Evolutionary conservation across 108 stramenopile species (phyloP).

Genomic region (Fragilaria radians): DNA sequence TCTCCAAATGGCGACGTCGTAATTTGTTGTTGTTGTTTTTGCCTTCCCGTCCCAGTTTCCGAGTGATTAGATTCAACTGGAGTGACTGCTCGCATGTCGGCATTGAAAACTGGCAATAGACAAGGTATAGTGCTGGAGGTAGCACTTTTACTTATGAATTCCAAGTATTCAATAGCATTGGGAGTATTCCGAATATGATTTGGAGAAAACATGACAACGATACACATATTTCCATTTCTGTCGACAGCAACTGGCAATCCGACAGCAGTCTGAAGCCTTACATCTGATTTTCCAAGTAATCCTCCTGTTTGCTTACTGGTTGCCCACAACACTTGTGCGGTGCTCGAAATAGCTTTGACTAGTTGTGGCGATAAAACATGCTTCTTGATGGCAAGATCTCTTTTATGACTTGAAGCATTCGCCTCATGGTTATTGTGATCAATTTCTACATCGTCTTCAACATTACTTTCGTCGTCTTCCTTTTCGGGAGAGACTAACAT

Average conservation of each 20-base stretch:
- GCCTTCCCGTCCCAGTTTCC: background rate
- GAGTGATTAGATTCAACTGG: conserved; percentile 4
- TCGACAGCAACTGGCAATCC: conserved; percentile 93
- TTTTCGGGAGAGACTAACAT: conserved; percentile 70
- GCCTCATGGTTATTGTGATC: no score
- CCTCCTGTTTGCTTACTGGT: conserved; percentile 82
- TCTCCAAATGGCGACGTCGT: conserved; percentile 35
- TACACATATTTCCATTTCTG: conserved; percentile 78
- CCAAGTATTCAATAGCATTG: conserved; percentile 81
- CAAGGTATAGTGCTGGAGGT: conserved; percentile 68
- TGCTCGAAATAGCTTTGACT: conserved; percentile 87
- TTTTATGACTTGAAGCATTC: background rate
- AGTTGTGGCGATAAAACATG: conserved; percentile 85
- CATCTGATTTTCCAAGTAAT: conserved; percentile 85
- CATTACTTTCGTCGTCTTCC: conserved; percentile 30
- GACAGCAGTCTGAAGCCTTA: conserved; percentile 94
- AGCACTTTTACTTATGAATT: conserved; percentile 73
- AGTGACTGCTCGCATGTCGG: conserved; percentile 19
- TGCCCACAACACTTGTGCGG: conserved; percentile 94
- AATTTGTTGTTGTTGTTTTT: conserved; percentile 4
- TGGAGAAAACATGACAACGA: conserved; percentile 89
- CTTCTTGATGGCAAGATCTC: conserved; percentile 26
- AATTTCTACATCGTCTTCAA: conserved; percentile 25
- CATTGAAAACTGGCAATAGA: conserved; percentile 69
- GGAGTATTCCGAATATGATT: conserved; percentile 74